Base-by-base conservation (phyloP, 805 yeast genomes). In the Blastobotrys attinorum region DNA sequence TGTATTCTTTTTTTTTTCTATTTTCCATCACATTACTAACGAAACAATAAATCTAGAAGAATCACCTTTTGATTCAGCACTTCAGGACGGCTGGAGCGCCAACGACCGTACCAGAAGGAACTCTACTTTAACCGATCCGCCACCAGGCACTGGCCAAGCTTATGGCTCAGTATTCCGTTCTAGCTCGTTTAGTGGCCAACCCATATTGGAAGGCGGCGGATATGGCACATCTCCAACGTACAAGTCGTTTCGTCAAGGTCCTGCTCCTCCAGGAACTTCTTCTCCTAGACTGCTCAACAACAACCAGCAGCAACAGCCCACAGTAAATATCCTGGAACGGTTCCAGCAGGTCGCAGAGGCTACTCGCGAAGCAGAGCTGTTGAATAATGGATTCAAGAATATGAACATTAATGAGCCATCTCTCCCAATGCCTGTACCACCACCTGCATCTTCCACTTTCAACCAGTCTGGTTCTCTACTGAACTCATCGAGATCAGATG, bases 321-420 rank as follows among this genome's bases (percentile, higher is more conserved):
- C 40, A 22, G 21, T 42, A 23, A 47, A 37, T 31, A 17, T 45
- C 21, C 41, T 47, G 10, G 55, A 53, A 4, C 41, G 58, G 20
- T 52, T 54, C 37, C 44, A 55, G 17, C 47, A 44, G 40, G 43
- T 59, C 7, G 60, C 55, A 2, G 63, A 59, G 23, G 58, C 58
- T n/a, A 59, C 63, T 3, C 43, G 62, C n/a, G 62, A 58, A 31
- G 62, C 57, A 2, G 63, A 59, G 42, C 41, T 59, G 38, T 45
- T 46, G 33, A 15, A 21, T 23, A 16, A 17, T 5, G 39, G 33
- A 15, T 16, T 34, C 18, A 7, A 17, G 8, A 16, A 21, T 20
- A 3, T 35, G 16, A 10, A 21, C 18, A 20, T 34, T 11, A 17
- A 31, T 27, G 16, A 15, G 18, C 41, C 18, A 32, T 13, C 38